A percentile compares a stretch with the other conserved stretches of the same genome.
These are phyloP conservation scores for Rhizopogon vesiculosus DNA, from an alignment of 768 basidiomycete species.

Conservation along the genomic window DNA sequence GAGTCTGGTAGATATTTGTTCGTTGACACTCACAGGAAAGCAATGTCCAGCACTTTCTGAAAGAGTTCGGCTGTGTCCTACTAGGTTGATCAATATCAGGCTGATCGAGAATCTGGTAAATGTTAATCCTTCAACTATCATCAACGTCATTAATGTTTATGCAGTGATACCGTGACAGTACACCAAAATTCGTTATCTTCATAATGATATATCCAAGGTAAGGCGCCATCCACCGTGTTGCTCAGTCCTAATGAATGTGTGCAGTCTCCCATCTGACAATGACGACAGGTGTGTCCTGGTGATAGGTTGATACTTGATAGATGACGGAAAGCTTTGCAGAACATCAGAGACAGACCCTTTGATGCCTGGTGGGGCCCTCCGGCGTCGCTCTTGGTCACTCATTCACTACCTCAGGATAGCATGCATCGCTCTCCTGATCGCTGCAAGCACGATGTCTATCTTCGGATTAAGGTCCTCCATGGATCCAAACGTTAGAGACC, in stretches of 20 bases:
- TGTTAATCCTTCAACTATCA: not conserved
- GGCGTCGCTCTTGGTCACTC: too few species aligned
- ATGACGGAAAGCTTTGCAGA: not conserved
- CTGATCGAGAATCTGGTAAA: not conserved
- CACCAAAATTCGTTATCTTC: not conserved
- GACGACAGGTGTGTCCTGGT: not conserved
- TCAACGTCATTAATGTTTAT: not conserved
- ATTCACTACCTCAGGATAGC: not conserved
- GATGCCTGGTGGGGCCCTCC: not conserved
- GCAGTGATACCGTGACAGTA: not conserved
- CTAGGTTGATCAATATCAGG: too few species aligned
- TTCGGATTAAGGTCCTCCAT: not conserved
- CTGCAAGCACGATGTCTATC: too few species aligned
- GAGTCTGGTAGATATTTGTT: too few species aligned
- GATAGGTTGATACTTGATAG: not conserved
- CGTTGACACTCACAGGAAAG: too few species aligned
- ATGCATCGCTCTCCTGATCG: not conserved
- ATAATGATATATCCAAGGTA: not conserved
- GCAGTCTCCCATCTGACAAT: not conserved
- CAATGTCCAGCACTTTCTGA: too few species aligned
- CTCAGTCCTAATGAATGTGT: not conserved
- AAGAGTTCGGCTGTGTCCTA: too few species aligned
- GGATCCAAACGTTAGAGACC: conserved; percentile 15
- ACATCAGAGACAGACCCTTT: not conserved
- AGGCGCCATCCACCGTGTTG: not conserved